A percentile compares a stretch with the other conserved stretches of the same genome.
These are phyloP conservation scores for Epichloe uncinata DNA, from an alignment of 2,329 filamentous ascomycete genomes.

Conservation along the genomic window DNA sequence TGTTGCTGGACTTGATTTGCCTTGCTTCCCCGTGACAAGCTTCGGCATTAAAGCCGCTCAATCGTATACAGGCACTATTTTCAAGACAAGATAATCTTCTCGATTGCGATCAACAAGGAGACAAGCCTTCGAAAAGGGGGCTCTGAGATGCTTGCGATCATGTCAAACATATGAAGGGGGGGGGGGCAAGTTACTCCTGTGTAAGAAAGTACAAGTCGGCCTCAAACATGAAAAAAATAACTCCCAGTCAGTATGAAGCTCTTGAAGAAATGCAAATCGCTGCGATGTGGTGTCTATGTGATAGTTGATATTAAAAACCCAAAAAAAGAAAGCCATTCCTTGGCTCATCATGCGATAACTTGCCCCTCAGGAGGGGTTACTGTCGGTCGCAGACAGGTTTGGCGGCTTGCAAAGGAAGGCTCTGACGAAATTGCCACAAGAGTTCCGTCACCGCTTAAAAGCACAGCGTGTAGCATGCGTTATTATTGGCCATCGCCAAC, in stretches of 20 bases:
- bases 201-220: conserved; percentile 1
- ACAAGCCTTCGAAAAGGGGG: neutral
- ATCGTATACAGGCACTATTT: neutral
- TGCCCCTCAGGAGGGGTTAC: neutral
- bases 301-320: neutral
- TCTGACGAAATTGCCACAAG: neutral
- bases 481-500: conserved; percentile 31
- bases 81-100: neutral
- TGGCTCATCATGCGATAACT: neutral
- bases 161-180: neutral
- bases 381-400: neutral
- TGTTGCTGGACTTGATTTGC: neutral
- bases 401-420: neutral
- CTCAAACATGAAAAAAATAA: neutral
- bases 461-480: neutral
- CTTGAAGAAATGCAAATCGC: conserved; percentile 12
- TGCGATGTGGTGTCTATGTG: conserved; percentile 19
- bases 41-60: neutral
- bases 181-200: neutral
- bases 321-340: neutral
- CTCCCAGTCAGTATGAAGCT: conserved; percentile 2
- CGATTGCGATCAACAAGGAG: neutral
- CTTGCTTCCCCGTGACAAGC: neutral
- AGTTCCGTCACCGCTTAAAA: neutral
- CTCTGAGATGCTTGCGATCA: neutral